Percentiles rank a stretch among this genome's conserved stretches.
Conservation (phyloP, 139 green algal genomes). For the Bryopsis sp. region DNA sequence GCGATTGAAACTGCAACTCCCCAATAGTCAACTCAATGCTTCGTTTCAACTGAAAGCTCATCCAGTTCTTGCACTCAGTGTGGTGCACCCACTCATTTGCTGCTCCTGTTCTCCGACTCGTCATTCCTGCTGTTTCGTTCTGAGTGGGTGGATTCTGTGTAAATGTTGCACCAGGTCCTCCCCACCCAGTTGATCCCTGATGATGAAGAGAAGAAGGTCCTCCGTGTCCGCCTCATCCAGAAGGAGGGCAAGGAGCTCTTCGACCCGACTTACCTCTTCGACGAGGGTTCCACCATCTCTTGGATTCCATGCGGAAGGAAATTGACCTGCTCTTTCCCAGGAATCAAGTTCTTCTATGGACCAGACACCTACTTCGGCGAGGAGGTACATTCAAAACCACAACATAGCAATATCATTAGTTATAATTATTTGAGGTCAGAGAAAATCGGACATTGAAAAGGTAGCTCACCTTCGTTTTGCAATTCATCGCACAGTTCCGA, state of each 20-base stretch:
- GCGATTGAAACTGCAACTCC: neutral
- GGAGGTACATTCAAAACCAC: too few relatives aligned
- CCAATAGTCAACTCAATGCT: neutral
- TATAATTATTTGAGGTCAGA: too few relatives aligned
- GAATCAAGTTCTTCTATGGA: conserved; percentile 88
- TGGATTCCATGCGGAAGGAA: conserved; percentile 99
- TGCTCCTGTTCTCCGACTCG: neutral
- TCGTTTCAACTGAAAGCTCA: neutral
- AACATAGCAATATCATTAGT: too few relatives aligned
- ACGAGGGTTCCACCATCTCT: conserved; percentile 97
- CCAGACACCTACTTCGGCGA: conserved; percentile 91
- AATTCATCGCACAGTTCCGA: too few relatives aligned
- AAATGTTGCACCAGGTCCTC: conserved; percentile 84
- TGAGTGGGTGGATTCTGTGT: too few relatives aligned
- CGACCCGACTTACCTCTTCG: conserved; percentile 91
- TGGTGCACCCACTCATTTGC: neutral
- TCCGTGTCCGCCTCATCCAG: conserved; percentile 98
- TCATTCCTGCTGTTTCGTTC: too few relatives aligned
- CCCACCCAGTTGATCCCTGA: conserved; percentile 99
- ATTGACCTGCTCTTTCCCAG: conserved; percentile 98
- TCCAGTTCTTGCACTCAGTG: neutral
- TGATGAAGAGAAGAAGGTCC: conserved; percentile 96
- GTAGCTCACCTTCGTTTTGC: too few relatives aligned
- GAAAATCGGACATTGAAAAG: too few relatives aligned
- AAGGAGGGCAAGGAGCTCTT: conserved; percentile 91